Base-by-base conservation (phyloP, 805 yeast genomes). In the Sugiyamaella marilandica region DNA sequence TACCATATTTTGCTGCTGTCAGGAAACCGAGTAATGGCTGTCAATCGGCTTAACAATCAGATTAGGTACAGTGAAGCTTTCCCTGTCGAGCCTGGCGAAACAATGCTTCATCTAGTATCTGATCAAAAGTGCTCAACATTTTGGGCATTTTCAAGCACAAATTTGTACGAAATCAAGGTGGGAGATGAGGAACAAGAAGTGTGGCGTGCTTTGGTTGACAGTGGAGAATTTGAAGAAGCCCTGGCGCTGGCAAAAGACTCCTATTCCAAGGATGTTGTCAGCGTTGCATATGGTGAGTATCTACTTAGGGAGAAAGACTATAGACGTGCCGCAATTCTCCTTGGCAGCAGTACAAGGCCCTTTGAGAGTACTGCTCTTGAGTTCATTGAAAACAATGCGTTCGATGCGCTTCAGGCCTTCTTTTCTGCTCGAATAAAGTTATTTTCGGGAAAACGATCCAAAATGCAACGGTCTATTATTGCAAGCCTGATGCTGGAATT, bases 121-220 rank as follows among this genome's bases (percentile, higher is more conserved):
- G 95, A 86, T 60, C 67, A 68, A 49, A 54, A 66, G 2, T 68
- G 68, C 43, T 63, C 73, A 1, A 87, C 98, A 0, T 86, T 73
- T 60, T 94, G 99, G 99, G 67, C 86, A 2, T 87, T 73, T 60
- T 80, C 94, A 0, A 67, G 71, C 10, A 63, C 69, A 4, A 74
- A 74, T 47, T 80, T 94, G 9, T 86, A 77, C 63, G 99, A 94
- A 65, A 68, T 94, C 5, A 60, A 58, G 14, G 75, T 87, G 10
- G 76, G 76, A 34, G 78, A 85, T 62, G 97, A 92, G 65, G 74
- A 82, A 3, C 71, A 77, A 3, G 85, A 85, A 24, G 82, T 91
- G 2, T 88, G 97, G 96, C 78, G 77, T 50, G 71, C 79, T 0
- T 66, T 83, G 61, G 64, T 83, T n/a, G 75, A 74, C 2, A 72